Evolutionary conservation across 495 filamentous ascomycete genomes (phyloP).

Genomic region (Penicillium crystallinum): DNA sequence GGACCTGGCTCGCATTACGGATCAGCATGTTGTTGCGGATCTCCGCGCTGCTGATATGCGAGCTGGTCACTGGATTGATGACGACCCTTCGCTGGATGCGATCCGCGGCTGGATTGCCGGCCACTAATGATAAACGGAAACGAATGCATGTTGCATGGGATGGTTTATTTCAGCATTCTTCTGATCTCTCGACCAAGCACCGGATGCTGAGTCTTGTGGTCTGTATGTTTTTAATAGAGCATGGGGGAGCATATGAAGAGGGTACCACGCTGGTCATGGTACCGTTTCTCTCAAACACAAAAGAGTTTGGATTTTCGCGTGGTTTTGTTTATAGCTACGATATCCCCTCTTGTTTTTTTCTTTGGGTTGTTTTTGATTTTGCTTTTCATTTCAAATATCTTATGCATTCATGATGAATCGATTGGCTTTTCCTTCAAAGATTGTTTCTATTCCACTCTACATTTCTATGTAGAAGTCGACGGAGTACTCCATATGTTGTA

Average conservation of each 20-base stretch:
- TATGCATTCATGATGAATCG: too few relatives aligned
- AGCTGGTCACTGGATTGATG: conserved; percentile 68
- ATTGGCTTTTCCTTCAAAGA: too few relatives aligned
- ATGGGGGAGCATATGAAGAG: conserved; percentile 5
- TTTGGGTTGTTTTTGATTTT: conserved; percentile 1
- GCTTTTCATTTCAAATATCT: neutral
- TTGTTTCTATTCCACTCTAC: too few relatives aligned
- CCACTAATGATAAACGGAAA: conserved; percentile 7
- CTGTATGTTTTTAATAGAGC: conserved; percentile 6
- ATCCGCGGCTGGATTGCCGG: conserved; percentile 44
- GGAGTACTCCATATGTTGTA: too few relatives aligned
- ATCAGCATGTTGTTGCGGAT: conserved; percentile 60
- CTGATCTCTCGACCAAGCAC: neutral
- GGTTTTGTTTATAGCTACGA: conserved; percentile 18
- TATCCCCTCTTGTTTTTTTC: conserved; percentile 21
- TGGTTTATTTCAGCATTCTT: neutral
- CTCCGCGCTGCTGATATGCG: conserved; percentile 58
- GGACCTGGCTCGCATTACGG: conserved; percentile 65
- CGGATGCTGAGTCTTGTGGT: neutral
- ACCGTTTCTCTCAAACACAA: conserved; percentile 4
- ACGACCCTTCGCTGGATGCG: conserved; percentile 55
- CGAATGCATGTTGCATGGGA: neutral
- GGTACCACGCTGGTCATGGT: conserved; percentile 21
- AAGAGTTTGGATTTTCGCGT: conserved; percentile 9
- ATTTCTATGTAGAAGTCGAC: too few relatives aligned